phyloP scores from a whole-genome alignment of 208 protist species.

The Crithidia brevicula region DNA sequence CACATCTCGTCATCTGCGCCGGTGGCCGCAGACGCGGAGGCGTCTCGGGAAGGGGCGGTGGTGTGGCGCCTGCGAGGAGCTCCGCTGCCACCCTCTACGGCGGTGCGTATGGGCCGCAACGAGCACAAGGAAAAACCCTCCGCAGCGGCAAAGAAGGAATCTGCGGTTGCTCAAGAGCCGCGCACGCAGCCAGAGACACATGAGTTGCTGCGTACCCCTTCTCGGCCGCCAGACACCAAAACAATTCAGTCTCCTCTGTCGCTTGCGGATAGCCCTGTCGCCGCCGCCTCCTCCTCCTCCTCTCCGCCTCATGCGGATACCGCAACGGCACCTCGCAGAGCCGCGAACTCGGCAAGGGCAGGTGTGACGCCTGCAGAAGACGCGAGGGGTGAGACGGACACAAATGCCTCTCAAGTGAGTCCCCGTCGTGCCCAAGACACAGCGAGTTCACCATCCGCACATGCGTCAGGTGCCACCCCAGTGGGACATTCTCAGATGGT shows the following conservation, averaged over 20 bases:
- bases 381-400: not conserved
- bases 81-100: constrained; percentile 6
- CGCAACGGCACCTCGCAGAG: not conserved
- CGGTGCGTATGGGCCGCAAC: not conserved
- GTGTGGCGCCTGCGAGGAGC: constrained; percentile 26
- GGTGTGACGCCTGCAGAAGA: not conserved
- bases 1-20: not conserved
- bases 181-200: too few species aligned
- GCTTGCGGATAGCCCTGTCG: not conserved
- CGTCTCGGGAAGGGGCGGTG: not conserved
- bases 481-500: too few species aligned
- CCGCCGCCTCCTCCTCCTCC: not conserved
- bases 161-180: too few species aligned
- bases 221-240: not conserved
- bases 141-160: too few species aligned
- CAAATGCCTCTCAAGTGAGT: too few species aligned
- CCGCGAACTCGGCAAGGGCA: not conserved
- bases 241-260: not conserved
- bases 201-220: too few species aligned
- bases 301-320: not conserved
- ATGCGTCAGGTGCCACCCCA: too few species aligned
- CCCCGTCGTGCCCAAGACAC: too few species aligned
- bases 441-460: too few species aligned
- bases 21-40: not conserved
- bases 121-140: not conserved